These are phyloP conservation scores for Nemania diffusa DNA, from an alignment of 2,329 filamentous ascomycete genomes.

Conservation along the genomic window DNA sequence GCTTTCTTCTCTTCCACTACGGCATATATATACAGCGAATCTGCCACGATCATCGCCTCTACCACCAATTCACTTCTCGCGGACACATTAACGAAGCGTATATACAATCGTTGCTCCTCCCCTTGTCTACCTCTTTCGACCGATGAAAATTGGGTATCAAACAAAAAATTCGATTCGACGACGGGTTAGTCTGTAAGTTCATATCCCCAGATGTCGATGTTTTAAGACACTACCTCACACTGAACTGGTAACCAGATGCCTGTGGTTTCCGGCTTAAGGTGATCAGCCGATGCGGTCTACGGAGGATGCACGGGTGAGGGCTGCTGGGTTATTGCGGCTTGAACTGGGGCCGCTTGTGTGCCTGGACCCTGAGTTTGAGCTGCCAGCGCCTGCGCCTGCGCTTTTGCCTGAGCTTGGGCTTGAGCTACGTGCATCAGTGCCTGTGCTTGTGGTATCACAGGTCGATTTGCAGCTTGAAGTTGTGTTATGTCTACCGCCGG, in stretches of 20 bases:
- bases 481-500: slow-evolving; percentile 48
- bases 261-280: background rate
- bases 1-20: slow-evolving; percentile 34
- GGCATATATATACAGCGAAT: slow-evolving; percentile 41
- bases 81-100: slow-evolving; percentile 38
- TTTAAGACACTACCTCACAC: slow-evolving; percentile 9
- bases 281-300: slow-evolving; percentile 15
- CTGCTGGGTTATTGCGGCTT: slow-evolving; percentile 21
- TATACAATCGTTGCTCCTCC: slow-evolving; percentile 42
- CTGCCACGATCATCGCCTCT: slow-evolving; percentile 26
- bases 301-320: slow-evolving; percentile 25
- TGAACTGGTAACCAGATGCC: slow-evolving; percentile 3
- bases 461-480: slow-evolving; percentile 41
- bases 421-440: slow-evolving; percentile 35
- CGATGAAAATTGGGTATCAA: slow-evolving; percentile 37
- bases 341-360: slow-evolving; percentile 27
- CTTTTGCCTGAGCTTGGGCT: slow-evolving; percentile 33
- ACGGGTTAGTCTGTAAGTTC: slow-evolving; percentile 13
- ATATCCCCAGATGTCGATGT: background rate
- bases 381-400: slow-evolving; percentile 35
- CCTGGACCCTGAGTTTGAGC: slow-evolving; percentile 34
- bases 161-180: slow-evolving; percentile 28
- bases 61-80: slow-evolving; percentile 27
- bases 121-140: slow-evolving; percentile 19
- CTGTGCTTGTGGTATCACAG: slow-evolving; percentile 41